Percentiles rank a stretch among this genome's conserved stretches.
Evolutionary conservation across 106 monocot species (phyloP).

Genomic region (Dendrobium officinale): DNA sequence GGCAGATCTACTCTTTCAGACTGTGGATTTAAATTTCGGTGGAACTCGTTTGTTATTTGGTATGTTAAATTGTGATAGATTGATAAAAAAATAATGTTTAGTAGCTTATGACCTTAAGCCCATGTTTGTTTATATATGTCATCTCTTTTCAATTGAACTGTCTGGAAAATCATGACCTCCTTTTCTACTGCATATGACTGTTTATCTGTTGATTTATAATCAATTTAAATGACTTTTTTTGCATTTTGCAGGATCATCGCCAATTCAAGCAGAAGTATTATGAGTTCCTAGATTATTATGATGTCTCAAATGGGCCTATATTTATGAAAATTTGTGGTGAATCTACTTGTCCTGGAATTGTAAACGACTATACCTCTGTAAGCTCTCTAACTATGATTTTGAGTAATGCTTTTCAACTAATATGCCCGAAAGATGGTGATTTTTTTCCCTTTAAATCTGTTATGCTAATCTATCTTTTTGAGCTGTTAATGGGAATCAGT

Average conservation of each 20-base stretch:
- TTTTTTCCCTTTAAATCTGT: constrained; percentile 1
- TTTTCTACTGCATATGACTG: not conserved
- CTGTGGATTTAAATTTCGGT: not conserved
- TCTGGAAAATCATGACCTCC: not conserved
- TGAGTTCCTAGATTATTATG: constrained; percentile 75
- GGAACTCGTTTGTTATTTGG: not conserved
- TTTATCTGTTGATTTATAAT: not conserved
- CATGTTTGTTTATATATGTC: not conserved
- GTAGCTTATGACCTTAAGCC: not conserved
- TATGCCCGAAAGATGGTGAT: not conserved
- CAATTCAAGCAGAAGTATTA: constrained; percentile 79
- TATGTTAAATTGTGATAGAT: not conserved
- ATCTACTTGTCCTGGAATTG: constrained; percentile 73
- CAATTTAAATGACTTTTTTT: not conserved
- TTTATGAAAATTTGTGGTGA: constrained; percentile 92
- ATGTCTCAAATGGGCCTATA: constrained; percentile 55
- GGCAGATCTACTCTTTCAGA: not conserved
- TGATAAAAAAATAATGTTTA: not conserved
- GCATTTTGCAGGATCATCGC: constrained; percentile 58
- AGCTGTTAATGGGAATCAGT: not conserved
- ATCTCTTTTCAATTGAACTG: constrained; percentile 4
- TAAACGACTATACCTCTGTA: constrained; percentile 77
- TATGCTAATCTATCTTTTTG: not conserved
- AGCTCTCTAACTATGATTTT: constrained; percentile 10
- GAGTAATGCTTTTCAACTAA: not conserved